Conservation (phyloP, 257 asterid species). For the Scutellaria minor region DNA sequence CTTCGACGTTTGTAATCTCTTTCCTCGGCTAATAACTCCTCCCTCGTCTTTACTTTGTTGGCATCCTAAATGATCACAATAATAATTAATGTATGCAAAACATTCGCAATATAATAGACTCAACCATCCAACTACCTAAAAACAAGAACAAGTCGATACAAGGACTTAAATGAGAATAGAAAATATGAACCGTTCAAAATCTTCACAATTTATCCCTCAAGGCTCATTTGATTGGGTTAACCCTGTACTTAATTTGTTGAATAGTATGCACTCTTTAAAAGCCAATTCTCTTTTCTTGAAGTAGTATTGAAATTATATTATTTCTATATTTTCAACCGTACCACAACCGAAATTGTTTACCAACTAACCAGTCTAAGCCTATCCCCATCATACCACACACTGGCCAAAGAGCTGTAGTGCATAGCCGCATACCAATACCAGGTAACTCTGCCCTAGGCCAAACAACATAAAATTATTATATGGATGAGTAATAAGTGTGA, state of each 20-base stretch:
- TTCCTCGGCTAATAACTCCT: conserved; percentile 96
- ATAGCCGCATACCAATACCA: no score
- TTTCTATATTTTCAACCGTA: no score
- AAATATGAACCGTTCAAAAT: not conserved
- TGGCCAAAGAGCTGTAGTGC: no score
- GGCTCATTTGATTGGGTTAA: not conserved
- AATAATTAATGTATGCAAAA: conserved; percentile 21
- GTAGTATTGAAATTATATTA: no score
- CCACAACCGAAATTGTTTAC: no score
- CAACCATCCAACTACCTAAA: conserved; percentile 21
- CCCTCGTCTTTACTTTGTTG: conserved; percentile 71
- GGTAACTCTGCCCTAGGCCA: no score
- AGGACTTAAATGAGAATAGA: not conserved
- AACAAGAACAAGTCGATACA: not conserved
- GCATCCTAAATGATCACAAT: conserved; percentile 50
- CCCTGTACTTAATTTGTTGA: not conserved
- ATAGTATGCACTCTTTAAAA: no score
- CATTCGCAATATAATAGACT: not conserved
- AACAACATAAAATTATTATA: no score
- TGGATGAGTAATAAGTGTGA: no score
- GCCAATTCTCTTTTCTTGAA: no score
- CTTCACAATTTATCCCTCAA: not conserved
- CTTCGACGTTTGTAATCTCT: conserved; percentile 97
- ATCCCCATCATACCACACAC: no score
- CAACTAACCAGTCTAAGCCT: no score